These are phyloP conservation scores for Aspergillus terreus DNA, from an alignment of 2,329 filamentous ascomycete species.

Conservation along the genomic window DNA sequence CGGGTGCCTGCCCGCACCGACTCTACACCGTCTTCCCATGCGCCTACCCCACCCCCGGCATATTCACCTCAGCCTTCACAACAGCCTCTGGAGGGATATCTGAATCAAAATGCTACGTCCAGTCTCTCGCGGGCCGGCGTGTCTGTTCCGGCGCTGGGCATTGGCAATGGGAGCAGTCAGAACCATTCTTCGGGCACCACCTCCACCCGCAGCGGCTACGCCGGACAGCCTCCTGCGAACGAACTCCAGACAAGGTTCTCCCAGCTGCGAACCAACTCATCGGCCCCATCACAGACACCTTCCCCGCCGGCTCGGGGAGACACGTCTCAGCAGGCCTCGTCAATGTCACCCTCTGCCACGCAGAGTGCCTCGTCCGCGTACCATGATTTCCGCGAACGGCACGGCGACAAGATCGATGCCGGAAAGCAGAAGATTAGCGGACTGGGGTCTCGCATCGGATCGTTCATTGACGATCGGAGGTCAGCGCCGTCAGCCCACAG, in stretches of 20 bases:
- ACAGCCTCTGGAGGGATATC: conserved; percentile 30
- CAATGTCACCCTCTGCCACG: conserved; percentile 58
- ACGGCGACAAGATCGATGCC: conserved; percentile 64
- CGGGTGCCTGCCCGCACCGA: conserved; percentile 67
- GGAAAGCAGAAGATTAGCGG: conserved; percentile 56
- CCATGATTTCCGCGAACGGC: conserved; percentile 66
- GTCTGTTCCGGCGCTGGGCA: conserved; percentile 73
- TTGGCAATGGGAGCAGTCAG: conserved; percentile 45
- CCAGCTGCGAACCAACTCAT: conserved; percentile 45
- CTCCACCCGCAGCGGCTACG: conserved; percentile 18
- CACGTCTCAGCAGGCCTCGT: conserved; percentile 56
- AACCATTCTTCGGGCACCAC: conserved; percentile 25
- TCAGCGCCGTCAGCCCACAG: conserved; percentile 21
- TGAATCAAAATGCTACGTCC: conserved; percentile 59
- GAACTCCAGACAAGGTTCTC: conserved; percentile 68
- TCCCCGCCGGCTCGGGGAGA: conserved; percentile 34
- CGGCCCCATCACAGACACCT: conserved; percentile 20
- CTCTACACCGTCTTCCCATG: conserved; percentile 43
- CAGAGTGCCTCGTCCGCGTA: conserved; percentile 58
- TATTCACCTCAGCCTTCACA: conserved; percentile 44
- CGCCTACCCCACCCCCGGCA: conserved; percentile 41
- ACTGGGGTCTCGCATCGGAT: conserved; percentile 44
- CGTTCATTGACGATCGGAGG: conserved; percentile 41
- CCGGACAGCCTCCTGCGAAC: conserved; percentile 48
- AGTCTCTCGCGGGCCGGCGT: conserved; percentile 71